phyloP scores from a whole-genome alignment of 164 flowering plant genomes.

The Nymphaea thermarum region DNA sequence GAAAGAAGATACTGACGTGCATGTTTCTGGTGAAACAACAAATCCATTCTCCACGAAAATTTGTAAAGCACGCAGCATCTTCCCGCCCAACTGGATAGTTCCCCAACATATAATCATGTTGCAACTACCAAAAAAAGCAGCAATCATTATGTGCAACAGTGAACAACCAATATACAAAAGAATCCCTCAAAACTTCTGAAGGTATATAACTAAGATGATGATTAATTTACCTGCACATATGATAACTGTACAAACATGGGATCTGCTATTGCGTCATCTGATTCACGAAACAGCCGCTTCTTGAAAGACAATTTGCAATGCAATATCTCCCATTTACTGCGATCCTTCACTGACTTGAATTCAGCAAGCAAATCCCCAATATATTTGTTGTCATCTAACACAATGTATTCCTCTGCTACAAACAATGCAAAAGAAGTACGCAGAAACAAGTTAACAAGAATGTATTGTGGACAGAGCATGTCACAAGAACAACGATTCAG shows the following conservation, averaged over 20 bases:
- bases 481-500: no score
- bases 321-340: conserved; percentile 91
- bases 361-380: conserved; percentile 93
- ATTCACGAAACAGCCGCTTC: conserved; percentile 90
- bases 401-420: conserved; percentile 76
- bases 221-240: conserved; percentile 70
- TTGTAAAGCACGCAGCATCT: conserved; percentile 94
- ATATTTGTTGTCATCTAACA: conserved; percentile 89
- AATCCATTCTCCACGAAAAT: conserved; percentile 92
- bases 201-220: background rate
- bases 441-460: background rate
- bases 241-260: conserved; percentile 94
- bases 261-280: conserved; percentile 86
- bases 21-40: conserved; percentile 56
- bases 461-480: background rate
- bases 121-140: conserved; percentile 51
- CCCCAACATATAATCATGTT: conserved; percentile 94
- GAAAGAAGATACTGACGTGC: conserved; percentile 55
- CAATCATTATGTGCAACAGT: background rate
- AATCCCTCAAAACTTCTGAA: background rate
- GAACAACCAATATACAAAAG: background rate
- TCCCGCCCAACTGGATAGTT: conserved; percentile 99
- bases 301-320: conserved; percentile 86
- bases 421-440: background rate
- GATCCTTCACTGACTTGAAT: conserved; percentile 86